A percentile compares a stretch with the other conserved stretches of the same genome.
phyloP scores from a whole-genome alignment of 176 grass and related monocot species.

The Oryza coarctata region DNA sequence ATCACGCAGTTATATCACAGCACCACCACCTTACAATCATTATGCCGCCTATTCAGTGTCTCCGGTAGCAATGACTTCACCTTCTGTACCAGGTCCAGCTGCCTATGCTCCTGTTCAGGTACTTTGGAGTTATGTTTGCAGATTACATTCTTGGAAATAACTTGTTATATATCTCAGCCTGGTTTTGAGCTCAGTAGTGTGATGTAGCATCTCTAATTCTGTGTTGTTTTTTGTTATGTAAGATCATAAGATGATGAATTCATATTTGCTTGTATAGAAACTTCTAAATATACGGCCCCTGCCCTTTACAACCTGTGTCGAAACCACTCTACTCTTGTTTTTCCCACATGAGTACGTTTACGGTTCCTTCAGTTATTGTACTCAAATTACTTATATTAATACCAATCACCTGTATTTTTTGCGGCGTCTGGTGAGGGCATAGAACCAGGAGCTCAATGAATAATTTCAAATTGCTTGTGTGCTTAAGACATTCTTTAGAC shows the following conservation, averaged over 20 bases:
- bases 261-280: conserved; percentile 1
- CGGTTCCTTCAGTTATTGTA: neutral
- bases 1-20: conserved; percentile 69
- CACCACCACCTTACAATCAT: conserved; percentile 77
- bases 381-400: conserved; percentile 2
- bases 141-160: neutral
- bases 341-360: neutral
- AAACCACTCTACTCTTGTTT: neutral
- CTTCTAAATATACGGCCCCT: neutral
- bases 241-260: neutral
- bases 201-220: neutral
- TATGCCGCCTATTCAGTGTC: conserved; percentile 80
- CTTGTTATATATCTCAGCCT: neutral
- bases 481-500: neutral
- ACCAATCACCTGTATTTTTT: neutral
- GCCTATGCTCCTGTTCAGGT: conserved; percentile 99
- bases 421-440: neutral
- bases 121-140: conserved; percentile 20
- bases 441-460: neutral
- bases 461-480: neutral
- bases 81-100: conserved; percentile 61
- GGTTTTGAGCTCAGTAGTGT: neutral
- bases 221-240: too few species aligned
- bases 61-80: conserved; percentile 61
- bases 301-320: neutral